Percentiles rank a stretch among this genome's conserved stretches.
Evolutionary conservation across 2,329 filamentous ascomycete genomes (phyloP).

Genomic region (Saccharata proteae): DNA sequence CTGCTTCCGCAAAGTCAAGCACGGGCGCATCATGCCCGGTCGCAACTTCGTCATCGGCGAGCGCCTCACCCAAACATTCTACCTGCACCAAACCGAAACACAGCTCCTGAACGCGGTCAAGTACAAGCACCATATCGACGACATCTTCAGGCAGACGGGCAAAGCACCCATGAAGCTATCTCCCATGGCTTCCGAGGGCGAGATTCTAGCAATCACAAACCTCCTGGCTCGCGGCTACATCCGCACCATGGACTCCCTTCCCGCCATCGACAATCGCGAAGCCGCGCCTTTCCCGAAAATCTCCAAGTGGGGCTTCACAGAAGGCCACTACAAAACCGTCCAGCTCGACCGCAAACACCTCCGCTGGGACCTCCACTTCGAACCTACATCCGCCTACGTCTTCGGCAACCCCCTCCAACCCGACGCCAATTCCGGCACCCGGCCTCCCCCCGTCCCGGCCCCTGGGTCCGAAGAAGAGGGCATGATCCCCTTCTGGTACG

Average conservation of each 20-base stretch:
- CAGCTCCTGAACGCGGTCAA: conserved; percentile 39
- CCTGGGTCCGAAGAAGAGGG: conserved; percentile 26
- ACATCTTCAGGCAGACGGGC: conserved; percentile 30
- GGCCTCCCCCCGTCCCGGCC: conserved; percentile 11
- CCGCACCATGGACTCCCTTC: conserved; percentile 39
- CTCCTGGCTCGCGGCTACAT: conserved; percentile 49
- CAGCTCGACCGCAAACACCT: conserved; percentile 55
- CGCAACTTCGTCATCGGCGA: conserved; percentile 53
- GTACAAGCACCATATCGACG: conserved; percentile 51
- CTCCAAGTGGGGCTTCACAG: conserved; percentile 55
- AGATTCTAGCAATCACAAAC: conserved; percentile 55
- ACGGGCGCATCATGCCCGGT: conserved; percentile 45
- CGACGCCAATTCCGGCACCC: conserved; percentile 22
- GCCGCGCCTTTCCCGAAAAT: conserved; percentile 28
- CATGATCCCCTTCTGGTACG: conserved; percentile 57
- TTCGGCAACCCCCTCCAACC: conserved; percentile 41
- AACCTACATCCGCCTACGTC: conserved; percentile 47
- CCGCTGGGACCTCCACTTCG: conserved; percentile 49
- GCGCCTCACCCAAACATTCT: conserved; percentile 43
- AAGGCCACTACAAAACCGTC: conserved; percentile 58
- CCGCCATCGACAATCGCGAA: conserved; percentile 41
- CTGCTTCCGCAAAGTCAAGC: conserved; percentile 49
- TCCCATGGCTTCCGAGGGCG: conserved; percentile 51
- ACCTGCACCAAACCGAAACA: too few species aligned
- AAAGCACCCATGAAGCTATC: conserved; percentile 23